phyloP scores from a whole-genome alignment of 2,329 filamentous ascomycete genomes.

The Diaporthe nobilis region DNA sequence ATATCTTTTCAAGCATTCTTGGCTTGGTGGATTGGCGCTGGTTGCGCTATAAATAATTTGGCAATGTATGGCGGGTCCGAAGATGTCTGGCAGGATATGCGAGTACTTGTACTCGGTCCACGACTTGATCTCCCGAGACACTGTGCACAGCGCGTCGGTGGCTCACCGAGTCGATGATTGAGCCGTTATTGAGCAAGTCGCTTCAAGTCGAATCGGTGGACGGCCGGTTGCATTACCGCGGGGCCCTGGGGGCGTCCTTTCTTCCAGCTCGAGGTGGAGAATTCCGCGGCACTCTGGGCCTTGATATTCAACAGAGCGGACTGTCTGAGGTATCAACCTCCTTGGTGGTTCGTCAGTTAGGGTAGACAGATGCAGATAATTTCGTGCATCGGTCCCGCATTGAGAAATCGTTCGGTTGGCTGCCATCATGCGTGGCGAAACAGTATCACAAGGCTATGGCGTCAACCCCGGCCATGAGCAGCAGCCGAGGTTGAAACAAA shows the following conservation, averaged over 20 bases:
- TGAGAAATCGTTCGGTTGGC: neutral
- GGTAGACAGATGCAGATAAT: neutral
- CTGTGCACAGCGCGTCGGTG: neutral
- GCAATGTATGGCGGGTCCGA: neutral
- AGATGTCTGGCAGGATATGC: neutral
- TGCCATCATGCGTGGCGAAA: neutral
- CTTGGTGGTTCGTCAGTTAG: neutral
- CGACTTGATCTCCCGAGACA: too few relatives aligned
- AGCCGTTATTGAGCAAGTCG: neutral
- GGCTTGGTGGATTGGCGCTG: neutral
- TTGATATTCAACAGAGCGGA: neutral
- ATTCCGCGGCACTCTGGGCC: neutral
- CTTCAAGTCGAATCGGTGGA: neutral
- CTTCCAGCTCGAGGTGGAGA: too few relatives aligned
- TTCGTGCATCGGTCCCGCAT: neutral
- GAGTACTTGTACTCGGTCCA: neutral
- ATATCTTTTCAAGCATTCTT: neutral
- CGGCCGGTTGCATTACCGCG: neutral
- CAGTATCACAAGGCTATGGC: neutral
- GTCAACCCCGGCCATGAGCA: neutral
- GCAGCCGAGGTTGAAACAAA: neutral
- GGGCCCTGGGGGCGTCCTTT: neutral
- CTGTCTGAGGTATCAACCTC: neutral
- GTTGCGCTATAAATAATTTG: neutral
- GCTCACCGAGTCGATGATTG: neutral